Conservation (phyloP, 1,284 basidiomycete genomes). For the Agaricales sp. region DNA sequence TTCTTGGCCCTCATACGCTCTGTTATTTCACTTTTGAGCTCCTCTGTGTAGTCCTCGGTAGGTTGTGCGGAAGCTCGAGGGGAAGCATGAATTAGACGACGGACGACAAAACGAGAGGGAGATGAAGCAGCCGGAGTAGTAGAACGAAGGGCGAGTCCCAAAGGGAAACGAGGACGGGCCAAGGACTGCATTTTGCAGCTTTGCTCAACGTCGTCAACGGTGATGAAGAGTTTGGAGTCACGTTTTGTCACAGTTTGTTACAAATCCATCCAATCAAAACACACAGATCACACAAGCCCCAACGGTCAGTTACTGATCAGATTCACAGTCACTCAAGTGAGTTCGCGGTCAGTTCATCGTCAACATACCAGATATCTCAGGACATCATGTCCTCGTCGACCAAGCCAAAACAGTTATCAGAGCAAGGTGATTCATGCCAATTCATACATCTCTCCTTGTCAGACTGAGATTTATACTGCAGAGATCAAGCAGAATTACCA, state of each 20-base stretch:
- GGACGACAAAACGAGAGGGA: neutral
- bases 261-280: neutral
- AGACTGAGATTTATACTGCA: conserved; percentile 37
- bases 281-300: neutral
- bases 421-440: conserved; percentile 65
- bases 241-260: neutral
- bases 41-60: conserved; percentile 19
- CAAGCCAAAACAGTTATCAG: conserved; percentile 40
- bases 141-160: neutral
- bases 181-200: neutral
- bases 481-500: conserved; percentile 72
- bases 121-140: neutral
- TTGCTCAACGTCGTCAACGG: neutral
- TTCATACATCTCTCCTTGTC: neutral
- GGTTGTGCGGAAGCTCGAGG: neutral
- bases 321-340: conserved; percentile 15
- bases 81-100: neutral
- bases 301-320: conserved; percentile 14
- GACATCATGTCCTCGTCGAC: conserved; percentile 33
- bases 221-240: neutral
- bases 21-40: conserved; percentile 26
- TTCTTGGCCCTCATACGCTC: conserved; percentile 10
- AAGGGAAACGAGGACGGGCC: neutral
- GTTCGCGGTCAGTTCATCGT: conserved; percentile 20
- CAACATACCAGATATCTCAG: conserved; percentile 26